These are phyloP conservation scores for Leucaena leucocephala DNA, from an alignment of 306 rosid genomes.

Conservation along the genomic window DNA sequence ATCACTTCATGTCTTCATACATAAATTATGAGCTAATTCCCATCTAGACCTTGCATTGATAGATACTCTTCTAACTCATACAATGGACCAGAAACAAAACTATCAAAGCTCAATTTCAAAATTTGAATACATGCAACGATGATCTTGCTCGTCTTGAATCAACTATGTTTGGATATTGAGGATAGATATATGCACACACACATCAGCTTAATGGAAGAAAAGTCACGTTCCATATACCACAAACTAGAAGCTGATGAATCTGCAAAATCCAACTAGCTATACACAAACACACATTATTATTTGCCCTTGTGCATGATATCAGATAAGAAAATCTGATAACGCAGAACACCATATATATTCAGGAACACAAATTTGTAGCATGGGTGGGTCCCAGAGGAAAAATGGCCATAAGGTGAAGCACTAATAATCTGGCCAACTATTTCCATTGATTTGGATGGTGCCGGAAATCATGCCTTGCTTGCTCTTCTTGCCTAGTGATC, in stretches of 20 bases:
- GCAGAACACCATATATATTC: background rate
- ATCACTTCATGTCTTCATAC: background rate
- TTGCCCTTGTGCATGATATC: background rate
- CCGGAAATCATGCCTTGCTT: constrained; percentile 31
- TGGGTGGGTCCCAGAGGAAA: constrained; percentile 30
- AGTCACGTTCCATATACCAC: constrained; percentile 23
- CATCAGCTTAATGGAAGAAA: constrained; percentile 21
- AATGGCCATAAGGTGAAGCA: constrained; percentile 26
- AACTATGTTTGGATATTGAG: constrained; percentile 12
- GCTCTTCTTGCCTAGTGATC: constrained; percentile 19
- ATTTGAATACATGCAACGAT: constrained; percentile 5
- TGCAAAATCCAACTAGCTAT: background rate
- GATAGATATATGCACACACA: background rate
- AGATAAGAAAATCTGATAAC: constrained; percentile 2
- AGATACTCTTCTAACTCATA: background rate
- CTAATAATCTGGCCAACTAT: constrained; percentile 40
- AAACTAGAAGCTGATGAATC: constrained; percentile 5
- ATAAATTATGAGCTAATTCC: background rate
- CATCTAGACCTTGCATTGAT: background rate
- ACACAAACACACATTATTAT: background rate
- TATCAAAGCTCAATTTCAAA: constrained; percentile 16
- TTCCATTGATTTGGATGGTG: constrained; percentile 42
- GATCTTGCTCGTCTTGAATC: background rate
- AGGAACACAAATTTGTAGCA: background rate
- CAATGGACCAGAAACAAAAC: background rate